These are phyloP conservation scores for Galerina marginata DNA, from an alignment of 768 basidiomycete genomes.

Conservation along the genomic window DNA sequence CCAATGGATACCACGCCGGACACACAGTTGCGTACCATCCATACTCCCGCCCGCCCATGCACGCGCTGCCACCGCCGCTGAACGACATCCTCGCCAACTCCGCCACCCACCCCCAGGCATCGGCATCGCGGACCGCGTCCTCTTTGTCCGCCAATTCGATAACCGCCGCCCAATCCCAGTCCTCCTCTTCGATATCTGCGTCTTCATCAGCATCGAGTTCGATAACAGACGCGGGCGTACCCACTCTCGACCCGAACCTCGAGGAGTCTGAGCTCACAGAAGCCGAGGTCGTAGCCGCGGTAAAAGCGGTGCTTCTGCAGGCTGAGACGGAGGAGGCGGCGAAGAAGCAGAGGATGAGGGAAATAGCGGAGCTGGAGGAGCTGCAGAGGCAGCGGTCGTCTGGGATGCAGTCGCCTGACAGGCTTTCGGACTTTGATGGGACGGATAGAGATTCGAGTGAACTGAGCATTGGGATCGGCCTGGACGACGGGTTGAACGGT, in stretches of 20 bases:
- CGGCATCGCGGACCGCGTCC: neutral
- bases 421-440: neutral
- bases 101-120: slow-evolving; percentile 10
- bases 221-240: neutral
- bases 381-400: neutral
- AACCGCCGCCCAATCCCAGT: neutral
- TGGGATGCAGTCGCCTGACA: neutral
- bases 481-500: slow-evolving; percentile 23
- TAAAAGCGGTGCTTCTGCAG: slow-evolving; percentile 30
- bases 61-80: slow-evolving; percentile 11
- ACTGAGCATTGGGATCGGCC: slow-evolving; percentile 7
- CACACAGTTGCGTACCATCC: slow-evolving; percentile 27
- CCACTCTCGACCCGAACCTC: slow-evolving; percentile 17
- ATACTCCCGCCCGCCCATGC: neutral
- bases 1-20: slow-evolving; percentile 23
- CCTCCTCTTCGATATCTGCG: neutral
- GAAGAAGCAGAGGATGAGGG: slow-evolving; percentile 17
- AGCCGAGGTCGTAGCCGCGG: slow-evolving; percentile 30
- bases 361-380: slow-evolving; percentile 10
- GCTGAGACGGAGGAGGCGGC: slow-evolving; percentile 22
- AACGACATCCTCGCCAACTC: slow-evolving; percentile 2
- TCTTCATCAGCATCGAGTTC: no score
- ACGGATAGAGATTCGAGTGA: neutral
- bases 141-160: neutral
- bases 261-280: slow-evolving; percentile 24